Base-by-base conservation (phyloP, 2,329 filamentous ascomycete genomes). In the Oidium heveae region DNA sequence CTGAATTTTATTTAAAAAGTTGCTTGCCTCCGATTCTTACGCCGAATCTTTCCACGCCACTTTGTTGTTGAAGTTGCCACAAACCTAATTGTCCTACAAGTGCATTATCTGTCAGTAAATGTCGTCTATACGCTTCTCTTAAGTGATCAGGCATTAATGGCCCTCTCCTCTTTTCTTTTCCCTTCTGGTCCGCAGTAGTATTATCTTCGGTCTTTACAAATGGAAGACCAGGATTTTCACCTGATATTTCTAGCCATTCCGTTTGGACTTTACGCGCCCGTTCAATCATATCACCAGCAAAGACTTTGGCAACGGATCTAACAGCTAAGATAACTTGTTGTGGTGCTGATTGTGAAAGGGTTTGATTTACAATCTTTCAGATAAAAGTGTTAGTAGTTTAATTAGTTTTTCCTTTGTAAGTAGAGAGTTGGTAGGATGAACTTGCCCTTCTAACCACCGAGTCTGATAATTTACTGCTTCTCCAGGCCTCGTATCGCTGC, bases 341-440 rank as follows among this genome's bases (percentile, higher is more conserved):
- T 0, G 82, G 82, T 0, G 86, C 84, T 1, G 82, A 86, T 64
- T 88, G 84, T 0, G 82, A 86, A 9, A 87, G 80, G 1, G 84
- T 86, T 56, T 84, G 82, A 63, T 88, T 89, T 64, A 86, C 80
- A 57, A 88, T 76, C 74, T 80, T 53, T 39, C 16, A 13, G 16
- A 5, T 39, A 49, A 4, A 50, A 46, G 24, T 28, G 24, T 28
- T 7, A 28, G 24, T 7, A 28, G 24, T 28, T 28, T 28, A 28
- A 22, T 9, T 32, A 28, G 3, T 28, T 4, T 28, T 7, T 28
- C 24, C 7, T 28, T 7, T 28, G 18, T 28, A 28, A 7, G 7
- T 28, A 28, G 7, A 28, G 7, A 28, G 7, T 28, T 28, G 18
- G 28, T 37, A n/a, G 2, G 10, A 28, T 18, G 9, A 24, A 66